These are phyloP conservation scores for Jackrogersella multiformis DNA, from an alignment of 495 filamentous ascomycete genomes.

Conservation along the genomic window DNA sequence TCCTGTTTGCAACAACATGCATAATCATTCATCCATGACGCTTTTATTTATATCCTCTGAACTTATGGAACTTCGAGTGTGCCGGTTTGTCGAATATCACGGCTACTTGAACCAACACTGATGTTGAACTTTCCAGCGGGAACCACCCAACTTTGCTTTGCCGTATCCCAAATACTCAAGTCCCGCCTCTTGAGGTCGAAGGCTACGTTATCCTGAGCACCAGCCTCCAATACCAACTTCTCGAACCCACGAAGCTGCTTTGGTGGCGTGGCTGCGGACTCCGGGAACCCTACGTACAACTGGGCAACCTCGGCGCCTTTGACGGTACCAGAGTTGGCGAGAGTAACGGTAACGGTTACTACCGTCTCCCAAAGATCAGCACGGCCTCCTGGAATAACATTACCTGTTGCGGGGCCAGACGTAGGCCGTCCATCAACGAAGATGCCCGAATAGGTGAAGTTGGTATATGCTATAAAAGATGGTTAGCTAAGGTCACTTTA, in stretches of 20 bases:
- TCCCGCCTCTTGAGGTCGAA: slow-evolving; percentile 64
- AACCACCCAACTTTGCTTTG: slow-evolving; percentile 61
- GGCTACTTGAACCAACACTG: slow-evolving; percentile 60
- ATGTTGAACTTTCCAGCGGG: slow-evolving; percentile 59
- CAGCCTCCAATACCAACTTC: slow-evolving; percentile 60
- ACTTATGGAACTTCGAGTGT: slow-evolving; percentile 47
- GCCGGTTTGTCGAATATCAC: slow-evolving; percentile 58
- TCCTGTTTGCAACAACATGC: no score
- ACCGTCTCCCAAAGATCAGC: slow-evolving; percentile 71
- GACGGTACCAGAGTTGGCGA: slow-evolving; percentile 75
- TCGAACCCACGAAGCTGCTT: slow-evolving; percentile 67
- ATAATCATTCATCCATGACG: neutral
- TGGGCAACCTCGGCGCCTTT: slow-evolving; percentile 81
- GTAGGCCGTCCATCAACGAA: slow-evolving; percentile 55
- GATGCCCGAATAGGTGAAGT: slow-evolving; percentile 62
- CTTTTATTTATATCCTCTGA: neutral
- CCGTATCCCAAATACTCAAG: slow-evolving; percentile 65
- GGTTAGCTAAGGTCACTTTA: slow-evolving; percentile 10
- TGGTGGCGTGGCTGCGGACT: slow-evolving; percentile 60
- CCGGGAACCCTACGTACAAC: slow-evolving; percentile 59
- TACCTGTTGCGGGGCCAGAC: slow-evolving; percentile 60
- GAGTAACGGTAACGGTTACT: slow-evolving; percentile 63
- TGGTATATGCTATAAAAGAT: slow-evolving; percentile 62
- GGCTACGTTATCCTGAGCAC: slow-evolving; percentile 54
- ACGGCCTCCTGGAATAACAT: slow-evolving; percentile 71